Evolutionary conservation across 495 filamentous ascomycete genomes (phyloP).

Genomic region (Letharia lupina): DNA sequence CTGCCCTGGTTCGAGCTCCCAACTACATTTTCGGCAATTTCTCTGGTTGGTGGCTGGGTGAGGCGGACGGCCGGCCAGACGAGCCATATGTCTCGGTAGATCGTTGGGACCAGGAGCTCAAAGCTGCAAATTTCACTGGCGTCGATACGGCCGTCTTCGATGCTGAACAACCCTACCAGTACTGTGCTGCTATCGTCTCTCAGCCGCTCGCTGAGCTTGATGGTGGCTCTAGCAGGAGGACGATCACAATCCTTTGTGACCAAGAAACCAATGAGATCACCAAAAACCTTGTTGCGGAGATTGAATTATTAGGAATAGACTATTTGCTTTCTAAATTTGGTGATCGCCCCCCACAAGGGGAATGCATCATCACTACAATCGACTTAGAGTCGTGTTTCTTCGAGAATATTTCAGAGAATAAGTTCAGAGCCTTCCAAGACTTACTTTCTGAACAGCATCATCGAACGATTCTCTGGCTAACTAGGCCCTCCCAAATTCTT

Average conservation of each 20-base stretch:
- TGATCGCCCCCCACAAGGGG: conserved; percentile 16
- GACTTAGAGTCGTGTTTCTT: conserved; percentile 33
- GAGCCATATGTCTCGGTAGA: not conserved
- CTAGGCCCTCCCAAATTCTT: conserved; percentile 25
- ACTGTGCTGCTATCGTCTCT: conserved; percentile 3
- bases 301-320: not conserved
- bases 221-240: not conserved
- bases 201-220: not conserved
- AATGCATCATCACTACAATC: conserved; percentile 29
- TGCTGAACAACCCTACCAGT: conserved; percentile 3
- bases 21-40: not conserved
- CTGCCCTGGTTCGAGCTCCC: not conserved
- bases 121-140: not conserved
- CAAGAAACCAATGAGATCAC: not conserved
- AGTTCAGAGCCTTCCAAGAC: conserved; percentile 33
- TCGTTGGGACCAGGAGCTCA: not conserved
- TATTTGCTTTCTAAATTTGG: not conserved
- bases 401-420: conserved; percentile 23
- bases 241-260: not conserved
- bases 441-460: conserved; percentile 21
- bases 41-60: not conserved
- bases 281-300: not conserved
- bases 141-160: not conserved
- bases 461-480: conserved; percentile 31
- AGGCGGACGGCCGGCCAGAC: not conserved